Evolutionary conservation across 495 filamentous ascomycete genomes (phyloP), one percentile per base, ranked within the genome.

Genomic region (Ramalina intermedia): DNA sequence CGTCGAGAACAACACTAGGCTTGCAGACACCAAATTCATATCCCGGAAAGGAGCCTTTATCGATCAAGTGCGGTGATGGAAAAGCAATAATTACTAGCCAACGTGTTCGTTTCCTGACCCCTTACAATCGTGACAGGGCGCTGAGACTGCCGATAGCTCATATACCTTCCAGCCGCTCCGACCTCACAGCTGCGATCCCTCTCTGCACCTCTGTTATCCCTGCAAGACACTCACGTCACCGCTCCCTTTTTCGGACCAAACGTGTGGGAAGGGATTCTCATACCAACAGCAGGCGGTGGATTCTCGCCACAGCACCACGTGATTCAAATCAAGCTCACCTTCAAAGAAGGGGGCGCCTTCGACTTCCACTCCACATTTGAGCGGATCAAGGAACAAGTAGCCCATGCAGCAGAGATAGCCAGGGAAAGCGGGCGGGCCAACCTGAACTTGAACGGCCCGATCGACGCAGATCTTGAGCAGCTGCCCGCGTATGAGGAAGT

Each of bases 211-310:
- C 80, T 96, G 47, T 73, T 90, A 43, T 84, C 85, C 56, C 72
- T 95, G 38, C 77, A 79, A 64, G 90, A 98, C 63, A 82, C 80
- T n/a, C 86, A 87, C 58, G 85, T 96, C 47, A 77, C 82, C 6
- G 85, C 90, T 2, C 88, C 93, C 2, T 94, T 89, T 68, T 93
- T 96, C 58, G 91, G 91, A n/a, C 83, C 93, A 9, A 96, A 96
- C 67, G 81, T 81, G 56, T 98, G 91, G 91, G 76, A 76, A 21
- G 81, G 81, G 26, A 66, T 80, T 24, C 73, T 94, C 44, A 82
- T 82, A 55, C 88, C 93, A 17, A 84, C 91, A 24, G 60, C 80
- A 1, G 79, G 81, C 23, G 93, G 93, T n/a, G 87, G 87, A 37
- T 85, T 98, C 38, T 83, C 87, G 2, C 65, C 81, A n/a, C 72